These are phyloP conservation scores for Aureobasidium mangrovei DNA, from an alignment of 2,329 filamentous ascomycete species.

Conservation along the genomic window DNA sequence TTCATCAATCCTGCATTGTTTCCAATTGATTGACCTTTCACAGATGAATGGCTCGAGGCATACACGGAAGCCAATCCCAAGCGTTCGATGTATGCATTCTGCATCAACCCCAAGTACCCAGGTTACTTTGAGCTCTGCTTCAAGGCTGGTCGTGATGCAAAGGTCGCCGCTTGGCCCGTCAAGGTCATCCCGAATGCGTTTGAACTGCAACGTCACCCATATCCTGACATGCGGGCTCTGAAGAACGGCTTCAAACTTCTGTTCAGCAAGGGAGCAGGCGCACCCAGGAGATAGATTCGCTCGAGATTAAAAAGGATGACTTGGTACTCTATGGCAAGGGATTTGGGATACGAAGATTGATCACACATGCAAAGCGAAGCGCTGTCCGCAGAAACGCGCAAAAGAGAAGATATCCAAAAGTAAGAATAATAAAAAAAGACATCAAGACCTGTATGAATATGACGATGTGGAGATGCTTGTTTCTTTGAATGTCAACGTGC, in stretches of 20 bases:
- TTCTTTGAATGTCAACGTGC: too few species aligned
- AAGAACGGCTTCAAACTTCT: constrained; percentile 96
- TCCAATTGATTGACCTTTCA: not conserved
- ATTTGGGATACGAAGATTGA: too few species aligned
- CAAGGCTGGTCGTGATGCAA: constrained; percentile 73
- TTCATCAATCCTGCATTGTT: not conserved
- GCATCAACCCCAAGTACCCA: constrained; percentile 81
- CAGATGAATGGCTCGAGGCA: constrained; percentile 90
- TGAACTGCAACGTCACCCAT: constrained; percentile 78
- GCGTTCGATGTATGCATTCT: constrained; percentile 90
- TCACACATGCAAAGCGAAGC: too few species aligned
- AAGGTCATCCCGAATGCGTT: constrained; percentile 90
- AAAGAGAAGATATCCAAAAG: too few species aligned
- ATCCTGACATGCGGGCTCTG: constrained; percentile 88
- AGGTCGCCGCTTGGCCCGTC: constrained; percentile 70
- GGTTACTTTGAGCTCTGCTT: constrained; percentile 96
- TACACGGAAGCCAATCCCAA: constrained; percentile 95
- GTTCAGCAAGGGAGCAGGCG: constrained; percentile 43
- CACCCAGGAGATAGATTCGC: not conserved
- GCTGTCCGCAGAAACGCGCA: too few species aligned
- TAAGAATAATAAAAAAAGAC: too few species aligned
- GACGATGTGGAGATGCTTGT: too few species aligned
- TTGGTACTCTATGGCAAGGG: too few species aligned
- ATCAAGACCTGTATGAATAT: too few species aligned
- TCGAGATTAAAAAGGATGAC: not conserved